Conservation (phyloP, 2,329 filamentous ascomycete genomes). For the Apiospora aurea region DNA sequence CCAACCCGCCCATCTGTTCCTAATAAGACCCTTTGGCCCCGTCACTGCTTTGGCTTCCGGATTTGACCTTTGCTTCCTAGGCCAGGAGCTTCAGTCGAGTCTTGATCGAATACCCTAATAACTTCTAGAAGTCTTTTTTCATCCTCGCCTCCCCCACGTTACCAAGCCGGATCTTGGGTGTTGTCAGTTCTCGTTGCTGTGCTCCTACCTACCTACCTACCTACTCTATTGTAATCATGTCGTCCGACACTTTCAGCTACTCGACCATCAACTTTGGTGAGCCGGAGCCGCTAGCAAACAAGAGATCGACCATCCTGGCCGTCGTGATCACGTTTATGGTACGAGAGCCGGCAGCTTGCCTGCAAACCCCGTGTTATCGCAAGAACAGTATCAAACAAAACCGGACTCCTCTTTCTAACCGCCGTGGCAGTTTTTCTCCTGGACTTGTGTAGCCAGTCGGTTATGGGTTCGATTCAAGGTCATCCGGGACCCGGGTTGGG, state of each 20-base stretch:
- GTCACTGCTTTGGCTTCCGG: background rate
- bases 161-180: conserved; percentile 17
- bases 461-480: conserved; percentile 38
- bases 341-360: conserved; percentile 24
- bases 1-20: background rate
- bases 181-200: background rate
- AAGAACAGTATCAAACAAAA: background rate
- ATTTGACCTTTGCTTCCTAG: conserved; percentile 10
- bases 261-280: conserved; percentile 38
- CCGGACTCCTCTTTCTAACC: background rate
- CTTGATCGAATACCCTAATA: background rate
- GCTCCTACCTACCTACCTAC: too few relatives aligned
- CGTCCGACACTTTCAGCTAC: conserved; percentile 27
- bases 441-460: conserved; percentile 40
- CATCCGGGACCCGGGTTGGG: conserved; percentile 37
- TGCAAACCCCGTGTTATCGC: background rate
- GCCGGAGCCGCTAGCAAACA: conserved; percentile 40
- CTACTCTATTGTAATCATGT: conserved; percentile 8
- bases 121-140: background rate
- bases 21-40: conserved; percentile 5
- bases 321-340: conserved; percentile 41
- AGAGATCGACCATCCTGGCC: conserved; percentile 38
- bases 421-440: conserved; percentile 38
- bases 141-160: background rate
- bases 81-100: conserved; percentile 5